Evolutionary conservation across 164 flowering plant genomes (phyloP), one percentile per base, ranked within the genome.

Genomic region (Echeveria elegans): DNA sequence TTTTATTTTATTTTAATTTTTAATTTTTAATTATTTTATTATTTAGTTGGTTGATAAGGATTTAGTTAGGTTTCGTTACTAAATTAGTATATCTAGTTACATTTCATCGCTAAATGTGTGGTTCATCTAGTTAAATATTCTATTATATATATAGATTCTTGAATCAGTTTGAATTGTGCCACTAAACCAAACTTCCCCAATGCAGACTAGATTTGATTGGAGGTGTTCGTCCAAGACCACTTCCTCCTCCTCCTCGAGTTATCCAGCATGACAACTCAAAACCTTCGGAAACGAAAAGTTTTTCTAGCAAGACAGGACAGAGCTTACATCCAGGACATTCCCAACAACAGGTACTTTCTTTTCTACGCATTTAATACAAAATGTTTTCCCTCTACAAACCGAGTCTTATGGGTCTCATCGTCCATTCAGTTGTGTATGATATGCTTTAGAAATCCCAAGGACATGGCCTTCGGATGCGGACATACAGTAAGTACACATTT

Each of bases 401-500:
- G 24, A 34, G 41, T 40, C 12, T 58, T 4, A 29, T 43, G 16
- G 50, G n/a, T 62, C 32, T 70, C 58, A 23, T 23, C 34, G 16
- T 30, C 74, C 31, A 59, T 73, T 63, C 53, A 88, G 92, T 88
- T 77, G 41, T 90, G 97, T 73, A 88, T 89, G 24, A 83, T 88
- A 68, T 90, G 97, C 83, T 81, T 87, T 77, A 83, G 88, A 66
- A 88, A 87, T 70, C 85, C 83, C 26, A 88, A 81, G 79, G 75
- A 90, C 77, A 82, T 88, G 97, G 97, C 97, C 65, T 90, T 90
- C 71, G 88, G 86, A 63, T 90, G 97, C 62, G 97, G 97, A 68
- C 97, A 90, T 73, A 68, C 76, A 81, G 97, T 90, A 75, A 80
- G 86, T 32, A 34, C 30, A 26, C 18, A 43, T 18, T 37, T 14